phyloP scores from a whole-genome alignment of 306 rosid genomes.

The Senna siamea region DNA sequence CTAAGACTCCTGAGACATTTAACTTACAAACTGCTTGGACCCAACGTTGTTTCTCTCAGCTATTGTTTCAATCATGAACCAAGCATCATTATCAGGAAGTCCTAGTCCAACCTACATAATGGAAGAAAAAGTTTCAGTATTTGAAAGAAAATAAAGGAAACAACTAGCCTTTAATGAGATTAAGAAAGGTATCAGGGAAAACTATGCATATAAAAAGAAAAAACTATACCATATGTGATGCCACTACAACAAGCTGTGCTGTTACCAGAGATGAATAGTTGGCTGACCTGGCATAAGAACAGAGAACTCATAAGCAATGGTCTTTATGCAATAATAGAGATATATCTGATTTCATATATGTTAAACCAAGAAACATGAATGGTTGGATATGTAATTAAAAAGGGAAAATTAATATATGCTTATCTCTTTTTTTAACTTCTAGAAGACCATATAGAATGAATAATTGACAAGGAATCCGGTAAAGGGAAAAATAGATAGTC shows the following conservation, averaged over 20 bases:
- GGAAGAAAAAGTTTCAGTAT: conserved; percentile 37
- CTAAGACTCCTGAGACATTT: background rate
- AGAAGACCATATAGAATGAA: background rate
- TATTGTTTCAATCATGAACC: conserved; percentile 95
- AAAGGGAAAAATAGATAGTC: background rate
- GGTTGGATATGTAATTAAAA: too few species aligned
- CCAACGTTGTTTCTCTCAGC: conserved; percentile 92
- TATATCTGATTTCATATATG: conserved; percentile 12
- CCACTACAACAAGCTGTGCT: conserved; percentile 75
- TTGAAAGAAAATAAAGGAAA: conserved; percentile 20
- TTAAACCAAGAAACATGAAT: conserved; percentile 1
- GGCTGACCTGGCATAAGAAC: conserved; percentile 61
- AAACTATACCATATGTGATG: conserved; percentile 88
- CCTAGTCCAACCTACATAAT: conserved; percentile 88
- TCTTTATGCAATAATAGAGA: conserved; percentile 32
- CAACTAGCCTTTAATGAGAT: conserved; percentile 23
- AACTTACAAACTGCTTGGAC: conserved; percentile 89
- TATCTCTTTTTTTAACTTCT: background rate
- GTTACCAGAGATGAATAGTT: conserved; percentile 93
- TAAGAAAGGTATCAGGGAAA: conserved; percentile 15
- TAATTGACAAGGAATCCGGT: background rate
- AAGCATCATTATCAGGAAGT: conserved; percentile 88
- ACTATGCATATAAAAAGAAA: conserved; percentile 34
- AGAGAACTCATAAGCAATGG: conserved; percentile 24
- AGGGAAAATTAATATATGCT: background rate